These are phyloP conservation scores for Dothistroma pini DNA, from an alignment of 2,329 filamentous ascomycete species.

Conservation along the genomic window DNA sequence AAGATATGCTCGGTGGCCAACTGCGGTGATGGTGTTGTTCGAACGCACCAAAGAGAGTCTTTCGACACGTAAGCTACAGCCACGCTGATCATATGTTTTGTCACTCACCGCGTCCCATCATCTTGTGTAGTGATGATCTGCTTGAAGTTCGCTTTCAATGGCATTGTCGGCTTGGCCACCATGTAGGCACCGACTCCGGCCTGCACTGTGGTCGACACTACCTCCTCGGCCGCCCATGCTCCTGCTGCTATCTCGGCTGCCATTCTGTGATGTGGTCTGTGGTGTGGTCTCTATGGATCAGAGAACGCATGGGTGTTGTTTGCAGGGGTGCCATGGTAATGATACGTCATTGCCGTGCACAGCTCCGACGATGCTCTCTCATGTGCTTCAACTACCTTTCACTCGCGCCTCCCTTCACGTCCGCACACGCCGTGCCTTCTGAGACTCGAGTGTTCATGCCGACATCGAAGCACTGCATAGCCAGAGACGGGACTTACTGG, in stretches of 20 bases:
- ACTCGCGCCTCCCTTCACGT: too few relatives aligned
- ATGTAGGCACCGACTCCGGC: slow-evolving; percentile 41
- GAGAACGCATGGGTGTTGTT: too few relatives aligned
- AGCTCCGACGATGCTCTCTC: too few relatives aligned
- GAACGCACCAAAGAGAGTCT: slow-evolving; percentile 32
- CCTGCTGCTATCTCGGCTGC: slow-evolving; percentile 39
- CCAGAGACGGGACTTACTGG: too few relatives aligned
- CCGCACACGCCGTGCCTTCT: too few relatives aligned
- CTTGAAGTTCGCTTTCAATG: slow-evolving; percentile 41
- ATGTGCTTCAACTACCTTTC: too few relatives aligned
- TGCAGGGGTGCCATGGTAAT: too few relatives aligned
- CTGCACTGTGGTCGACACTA: slow-evolving; percentile 39
- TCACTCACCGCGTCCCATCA: slow-evolving; percentile 29
- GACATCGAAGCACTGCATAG: too few relatives aligned
- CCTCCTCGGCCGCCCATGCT: slow-evolving; percentile 40
- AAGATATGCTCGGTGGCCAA: slow-evolving; percentile 44
- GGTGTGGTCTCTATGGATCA: neutral
- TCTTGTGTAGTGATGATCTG: slow-evolving; percentile 39
- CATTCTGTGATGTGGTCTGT: slow-evolving; percentile 26
- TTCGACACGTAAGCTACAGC: neutral
- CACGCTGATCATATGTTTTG: neutral
- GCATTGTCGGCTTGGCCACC: slow-evolving; percentile 40
- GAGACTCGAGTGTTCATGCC: too few relatives aligned
- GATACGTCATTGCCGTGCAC: too few relatives aligned
- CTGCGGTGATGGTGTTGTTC: slow-evolving; percentile 40